Evolutionary conservation across 2,329 filamentous ascomycete genomes (phyloP).

Genomic region (Sodiomyces alkalinus): DNA sequence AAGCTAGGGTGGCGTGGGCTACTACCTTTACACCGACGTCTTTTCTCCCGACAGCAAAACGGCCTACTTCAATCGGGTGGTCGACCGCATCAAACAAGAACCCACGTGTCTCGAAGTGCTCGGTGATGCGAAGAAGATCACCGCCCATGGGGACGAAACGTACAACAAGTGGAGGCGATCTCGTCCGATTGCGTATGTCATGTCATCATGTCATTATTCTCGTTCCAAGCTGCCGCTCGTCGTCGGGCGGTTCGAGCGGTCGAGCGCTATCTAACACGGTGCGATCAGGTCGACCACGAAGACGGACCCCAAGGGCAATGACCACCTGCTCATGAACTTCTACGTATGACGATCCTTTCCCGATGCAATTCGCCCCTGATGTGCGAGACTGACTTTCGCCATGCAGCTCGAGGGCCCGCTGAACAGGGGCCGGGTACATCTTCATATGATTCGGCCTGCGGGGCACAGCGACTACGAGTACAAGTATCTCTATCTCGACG

Average conservation of each 20-base stretch:
- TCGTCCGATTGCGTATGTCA: constrained; percentile 43
- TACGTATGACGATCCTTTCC: constrained; percentile 36
- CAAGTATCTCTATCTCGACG: constrained; percentile 64
- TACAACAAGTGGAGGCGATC: constrained; percentile 66
- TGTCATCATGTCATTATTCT: constrained; percentile 4
- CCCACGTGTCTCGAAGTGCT: constrained; percentile 56
- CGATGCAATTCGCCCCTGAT: too few relatives aligned
- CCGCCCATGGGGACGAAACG: constrained; percentile 67
- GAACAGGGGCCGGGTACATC: constrained; percentile 55
- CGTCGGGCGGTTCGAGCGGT: too few relatives aligned
- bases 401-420: constrained; percentile 58
- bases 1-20: constrained; percentile 59
- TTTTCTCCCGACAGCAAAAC: constrained; percentile 77
- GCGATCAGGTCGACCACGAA: constrained; percentile 48
- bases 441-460: constrained; percentile 61
- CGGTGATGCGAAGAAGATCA: constrained; percentile 60
- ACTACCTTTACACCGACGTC: constrained; percentile 68
- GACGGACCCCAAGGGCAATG: constrained; percentile 58
- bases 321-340: constrained; percentile 77
- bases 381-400: constrained; percentile 4
- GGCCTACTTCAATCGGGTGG: constrained; percentile 74
- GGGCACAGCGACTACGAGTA: constrained; percentile 60
- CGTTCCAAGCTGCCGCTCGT: too few relatives aligned
- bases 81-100: constrained; percentile 63
- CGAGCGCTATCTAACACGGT: too few relatives aligned